Base-by-base conservation (phyloP, 202 grass and related monocot genomes). In the Carex sylvatica region DNA sequence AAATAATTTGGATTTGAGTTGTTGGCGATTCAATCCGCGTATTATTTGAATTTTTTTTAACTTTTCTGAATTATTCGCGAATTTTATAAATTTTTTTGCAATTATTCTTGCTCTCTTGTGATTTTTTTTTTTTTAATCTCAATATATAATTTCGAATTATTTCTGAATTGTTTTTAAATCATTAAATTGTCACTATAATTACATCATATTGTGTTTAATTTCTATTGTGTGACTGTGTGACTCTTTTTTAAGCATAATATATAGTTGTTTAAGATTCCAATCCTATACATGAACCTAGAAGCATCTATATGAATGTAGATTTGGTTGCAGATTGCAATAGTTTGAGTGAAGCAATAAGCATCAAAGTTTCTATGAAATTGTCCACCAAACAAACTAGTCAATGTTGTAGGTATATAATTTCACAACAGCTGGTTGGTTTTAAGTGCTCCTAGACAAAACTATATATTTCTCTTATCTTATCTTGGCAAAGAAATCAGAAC, bases 301-400 rank as follows among this genome's bases (percentile, higher is more conserved):
- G 51, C 4, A 47, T 24, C 4, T 46, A 81, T 67, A 81, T 31
- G 20, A 51, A 67, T 40, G 22, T 52, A 54, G 40, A 53, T 81
- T 53, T 81, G 22, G 54, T 81, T 81, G 79, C 23, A 81, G 22
- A 68, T 81, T 81, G 79, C 23, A 81, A 64, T 81, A 68, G 42
- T 26, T 81, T 81, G 60, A 65, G 79, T 81, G 38, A 81, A 81
- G 61, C 60, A 66, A 47, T 47, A 47, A 64, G 61, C 40, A 81
- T 30, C 56, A 49, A 81, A 66, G 14, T 81, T 49, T 65, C 22
- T 81, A 81, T 53, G 59, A 54, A 67, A 54, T 66, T 81, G 23
- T 81, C 26, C 61, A 65, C 61, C 79, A 67, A 81, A 30, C 79
- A 67, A 81, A 28, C 60, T 54, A 51, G 79, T 81, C 79, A 81